Evolutionary conservation across 2,329 filamentous ascomycete species (phyloP).

Genomic region (Ramichloridium luteum): DNA sequence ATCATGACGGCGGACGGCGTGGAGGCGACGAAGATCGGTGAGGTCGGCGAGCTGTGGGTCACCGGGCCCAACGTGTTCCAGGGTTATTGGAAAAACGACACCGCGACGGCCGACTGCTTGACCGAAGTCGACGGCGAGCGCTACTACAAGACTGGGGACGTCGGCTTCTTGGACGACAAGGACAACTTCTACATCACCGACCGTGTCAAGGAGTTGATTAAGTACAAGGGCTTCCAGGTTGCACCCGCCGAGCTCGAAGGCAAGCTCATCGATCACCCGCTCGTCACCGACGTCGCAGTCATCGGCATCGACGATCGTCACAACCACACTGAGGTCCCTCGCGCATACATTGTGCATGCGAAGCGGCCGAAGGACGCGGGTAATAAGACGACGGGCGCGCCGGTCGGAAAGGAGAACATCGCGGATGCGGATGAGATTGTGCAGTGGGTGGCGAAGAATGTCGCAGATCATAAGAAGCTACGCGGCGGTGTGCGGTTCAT

Average conservation of each 20-base stretch:
- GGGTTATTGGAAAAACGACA: constrained; percentile 65
- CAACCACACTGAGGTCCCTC: constrained; percentile 35
- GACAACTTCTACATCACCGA: constrained; percentile 88
- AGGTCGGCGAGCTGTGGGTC: constrained; percentile 51
- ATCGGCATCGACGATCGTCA: constrained; percentile 34
- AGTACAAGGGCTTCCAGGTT: constrained; percentile 42
- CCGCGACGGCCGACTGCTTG: constrained; percentile 58
- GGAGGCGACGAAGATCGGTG: constrained; percentile 50
- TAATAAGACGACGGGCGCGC: constrained; percentile 13
- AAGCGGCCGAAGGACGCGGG: constrained; percentile 26
- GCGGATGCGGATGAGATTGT: constrained; percentile 31
- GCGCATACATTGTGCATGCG: constrained; percentile 33
- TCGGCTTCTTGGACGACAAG: constrained; percentile 63
- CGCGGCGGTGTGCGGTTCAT: constrained; percentile 36
- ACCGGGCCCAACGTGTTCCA: constrained; percentile 70
- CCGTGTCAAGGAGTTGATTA: constrained; percentile 59
- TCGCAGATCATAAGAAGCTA: constrained; percentile 36
- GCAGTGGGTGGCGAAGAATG: constrained; percentile 32
- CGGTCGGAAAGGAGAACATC: constrained; percentile 12
- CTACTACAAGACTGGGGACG: constrained; percentile 84
- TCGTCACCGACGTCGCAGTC: constrained; percentile 35
- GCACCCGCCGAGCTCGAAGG: constrained; percentile 38
- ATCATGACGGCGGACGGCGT: constrained; percentile 52
- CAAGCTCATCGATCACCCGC: constrained; percentile 31
- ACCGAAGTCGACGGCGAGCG: constrained; percentile 49